These are phyloP conservation scores for Gnaphalium uliginosum DNA, from an alignment of 129 eudicot genomes.

Conservation along the genomic window DNA sequence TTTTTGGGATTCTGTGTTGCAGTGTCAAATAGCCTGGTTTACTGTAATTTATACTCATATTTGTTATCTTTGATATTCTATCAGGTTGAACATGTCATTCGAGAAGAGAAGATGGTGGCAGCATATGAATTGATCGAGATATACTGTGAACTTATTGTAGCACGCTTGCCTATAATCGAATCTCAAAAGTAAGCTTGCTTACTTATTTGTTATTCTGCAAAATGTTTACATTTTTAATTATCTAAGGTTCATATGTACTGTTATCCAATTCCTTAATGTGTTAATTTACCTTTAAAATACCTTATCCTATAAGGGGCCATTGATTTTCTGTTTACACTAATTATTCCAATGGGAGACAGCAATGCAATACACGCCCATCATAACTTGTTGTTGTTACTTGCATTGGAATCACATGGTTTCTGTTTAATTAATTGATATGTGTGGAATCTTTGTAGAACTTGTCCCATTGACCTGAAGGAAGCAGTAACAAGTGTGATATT, in stretches of 20 bases:
- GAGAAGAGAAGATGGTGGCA: constrained; percentile 94
- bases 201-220: too few relatives aligned
- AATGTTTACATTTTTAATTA: background rate
- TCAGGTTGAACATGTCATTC: constrained; percentile 93
- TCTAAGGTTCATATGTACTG: too few relatives aligned
- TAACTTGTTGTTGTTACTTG: background rate
- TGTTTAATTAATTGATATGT: background rate
- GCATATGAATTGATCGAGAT: constrained; percentile 88
- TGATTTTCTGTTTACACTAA: too few relatives aligned
- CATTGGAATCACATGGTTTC: background rate
- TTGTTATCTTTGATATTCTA: background rate
- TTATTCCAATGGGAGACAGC: too few relatives aligned
- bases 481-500: constrained; percentile 81
- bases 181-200: constrained; percentile 70
- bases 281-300: too few relatives aligned
- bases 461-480: constrained; percentile 93
- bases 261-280: too few relatives aligned
- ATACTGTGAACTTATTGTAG: constrained; percentile 86
- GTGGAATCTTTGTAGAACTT: constrained; percentile 44
- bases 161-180: constrained; percentile 88
- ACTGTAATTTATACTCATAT: background rate
- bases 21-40: background rate
- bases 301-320: too few relatives aligned
- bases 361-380: too few relatives aligned
- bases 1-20: background rate